Conservation (phyloP, 306 rosid species). For the Prosopis cineraria region DNA sequence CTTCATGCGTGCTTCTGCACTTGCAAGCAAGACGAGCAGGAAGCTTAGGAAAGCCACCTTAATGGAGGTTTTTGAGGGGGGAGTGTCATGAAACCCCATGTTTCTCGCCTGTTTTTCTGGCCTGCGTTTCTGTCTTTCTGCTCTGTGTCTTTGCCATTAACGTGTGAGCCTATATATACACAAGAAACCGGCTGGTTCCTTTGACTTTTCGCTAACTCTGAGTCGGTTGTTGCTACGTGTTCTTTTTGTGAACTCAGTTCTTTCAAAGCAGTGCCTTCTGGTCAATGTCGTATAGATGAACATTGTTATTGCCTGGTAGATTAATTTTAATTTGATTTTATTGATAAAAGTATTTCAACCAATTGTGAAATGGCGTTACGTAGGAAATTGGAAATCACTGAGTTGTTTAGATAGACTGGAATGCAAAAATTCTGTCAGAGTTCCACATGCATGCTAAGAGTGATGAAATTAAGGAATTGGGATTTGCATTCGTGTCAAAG, state of each 20-base stretch:
- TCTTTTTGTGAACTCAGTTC: neutral
- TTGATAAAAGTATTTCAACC: neutral
- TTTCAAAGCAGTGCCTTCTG: neutral
- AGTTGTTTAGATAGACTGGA: neutral
- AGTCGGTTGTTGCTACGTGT: neutral
- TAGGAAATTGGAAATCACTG: neutral
- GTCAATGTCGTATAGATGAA: neutral
- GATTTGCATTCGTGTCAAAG: neutral
- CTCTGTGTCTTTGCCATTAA: neutral
- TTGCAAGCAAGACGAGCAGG: neutral
- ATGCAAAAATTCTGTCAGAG: neutral
- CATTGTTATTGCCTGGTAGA: too few species aligned
- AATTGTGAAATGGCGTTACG: neutral
- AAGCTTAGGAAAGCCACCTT: constrained; percentile 21
- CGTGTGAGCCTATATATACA: neutral
- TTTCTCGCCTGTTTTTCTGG: neutral
- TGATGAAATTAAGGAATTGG: neutral
- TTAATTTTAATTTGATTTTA: neutral
- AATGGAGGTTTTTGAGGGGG: neutral
- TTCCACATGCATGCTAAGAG: neutral
- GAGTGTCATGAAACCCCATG: constrained; percentile 29
- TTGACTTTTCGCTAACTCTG: neutral
- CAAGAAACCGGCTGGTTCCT: neutral
- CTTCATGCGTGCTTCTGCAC: neutral
- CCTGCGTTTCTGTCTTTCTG: neutral